Evolutionary conservation across 768 basidiomycete species (phyloP).

Genomic region (Tylopilus sp.): DNA sequence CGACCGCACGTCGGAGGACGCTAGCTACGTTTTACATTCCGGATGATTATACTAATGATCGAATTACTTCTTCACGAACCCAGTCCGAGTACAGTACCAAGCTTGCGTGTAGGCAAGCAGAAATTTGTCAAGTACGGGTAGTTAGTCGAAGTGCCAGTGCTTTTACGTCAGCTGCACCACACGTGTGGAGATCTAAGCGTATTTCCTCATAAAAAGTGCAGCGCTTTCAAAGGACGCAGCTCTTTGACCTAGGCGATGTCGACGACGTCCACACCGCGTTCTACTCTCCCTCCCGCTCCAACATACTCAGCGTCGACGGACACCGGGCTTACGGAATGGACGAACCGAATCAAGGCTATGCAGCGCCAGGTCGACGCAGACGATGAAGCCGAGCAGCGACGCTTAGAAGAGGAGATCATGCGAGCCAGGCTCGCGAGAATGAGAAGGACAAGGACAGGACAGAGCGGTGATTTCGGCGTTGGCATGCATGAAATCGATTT

Average conservation of each 20-base stretch:
- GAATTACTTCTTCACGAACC: neutral
- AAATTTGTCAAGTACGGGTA: neutral
- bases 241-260: constrained; percentile 24
- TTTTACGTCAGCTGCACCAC: constrained; percentile 22
- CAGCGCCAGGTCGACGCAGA: constrained; percentile 80
- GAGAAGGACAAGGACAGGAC: constrained; percentile 35
- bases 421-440: constrained; percentile 45
- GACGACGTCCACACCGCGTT: constrained; percentile 25
- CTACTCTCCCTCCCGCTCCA: constrained; percentile 34
- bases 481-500: constrained; percentile 35
- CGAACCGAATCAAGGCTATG: constrained; percentile 73
- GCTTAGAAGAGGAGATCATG: constrained; percentile 56
- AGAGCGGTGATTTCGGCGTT: constrained; percentile 37
- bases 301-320: constrained; percentile 37
- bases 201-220: neutral
- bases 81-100: neutral
- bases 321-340: constrained; percentile 75
- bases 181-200: neutral
- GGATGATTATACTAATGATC: constrained; percentile 4
- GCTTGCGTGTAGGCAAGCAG: neutral
- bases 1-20: neutral
- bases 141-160: neutral
- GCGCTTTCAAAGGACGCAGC: neutral
- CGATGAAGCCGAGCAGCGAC: constrained; percentile 71
- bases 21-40: neutral